Evolutionary conservation across 2,329 filamentous ascomycete species (phyloP), one percentile per base, ranked within the genome.

Genomic region (Sarocladiaceae sp.): DNA sequence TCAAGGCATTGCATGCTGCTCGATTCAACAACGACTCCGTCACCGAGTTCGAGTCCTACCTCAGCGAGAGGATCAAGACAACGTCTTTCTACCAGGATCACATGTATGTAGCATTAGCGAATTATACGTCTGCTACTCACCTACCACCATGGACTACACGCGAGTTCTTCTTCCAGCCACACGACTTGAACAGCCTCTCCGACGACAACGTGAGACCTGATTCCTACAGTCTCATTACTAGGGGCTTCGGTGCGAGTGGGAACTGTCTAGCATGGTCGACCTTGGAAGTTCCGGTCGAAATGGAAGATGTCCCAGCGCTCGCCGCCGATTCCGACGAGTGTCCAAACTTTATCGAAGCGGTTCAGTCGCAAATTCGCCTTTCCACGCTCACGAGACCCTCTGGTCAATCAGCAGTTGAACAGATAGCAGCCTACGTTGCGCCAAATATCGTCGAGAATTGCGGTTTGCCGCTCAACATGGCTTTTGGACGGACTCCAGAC

Each of bases 141-240:
- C 60, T 83, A 0, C 75, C 78, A 0, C 58, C 77, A 0, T 84
- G 82, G 81, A 68, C 74, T 0, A 71, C 77, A 1, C 23, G 62
- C 0, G 57, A 67, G 0, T 70, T 67, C 12, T 75, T 71, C 10
- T 84, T 82, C 40, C 53, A 80, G 0, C 76, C 78, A 0, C 70
- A 78, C 23, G 15, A 55, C 1, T 1, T 65, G 3, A 15, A 33
- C 2, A 50, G 18, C 25, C 6, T 8, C 2, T 50, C 13, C 22
- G 35, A 48, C 17, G n/a, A 42, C 4, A 10, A n/a, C 10, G 20
- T 11, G 39, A 36, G 29, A 1, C 28, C 26, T 3, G 50, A 56
- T 11, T 20, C 23, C 1, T 60, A 57, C 31, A 60, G 12, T 8
- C 25, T 62, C 0, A 10, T 15, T 0, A 66, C 64, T 0, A 56